Conservation (phyloP, 441 rosid genomes). For the Iberis amara region DNA sequence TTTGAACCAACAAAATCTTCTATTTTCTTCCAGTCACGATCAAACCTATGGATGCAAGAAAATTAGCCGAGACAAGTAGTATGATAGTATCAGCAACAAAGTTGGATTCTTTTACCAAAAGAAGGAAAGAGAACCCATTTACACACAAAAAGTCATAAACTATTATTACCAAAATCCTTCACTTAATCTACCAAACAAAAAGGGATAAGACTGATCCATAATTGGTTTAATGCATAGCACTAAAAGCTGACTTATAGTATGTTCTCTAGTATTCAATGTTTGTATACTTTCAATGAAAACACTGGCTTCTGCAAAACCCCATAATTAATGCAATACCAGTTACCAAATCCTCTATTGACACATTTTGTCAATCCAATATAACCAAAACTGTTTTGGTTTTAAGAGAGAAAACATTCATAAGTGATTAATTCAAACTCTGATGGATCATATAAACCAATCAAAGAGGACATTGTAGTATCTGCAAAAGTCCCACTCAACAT, state of each 20-base stretch:
- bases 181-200: background rate
- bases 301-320: no score
- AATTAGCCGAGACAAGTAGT: constrained; percentile 4
- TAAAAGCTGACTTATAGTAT: no score
- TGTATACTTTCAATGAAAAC: no score
- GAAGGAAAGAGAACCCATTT: background rate
- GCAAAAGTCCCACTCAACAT: no score
- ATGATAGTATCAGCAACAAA: constrained; percentile 10
- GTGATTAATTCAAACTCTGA: background rate
- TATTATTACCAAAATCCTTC: background rate
- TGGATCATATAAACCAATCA: background rate
- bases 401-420: background rate
- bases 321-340: no score
- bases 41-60: constrained; percentile 43
- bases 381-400: background rate
- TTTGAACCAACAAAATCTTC: constrained; percentile 66
- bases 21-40: constrained; percentile 69
- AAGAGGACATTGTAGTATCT: no score
- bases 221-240: no score
- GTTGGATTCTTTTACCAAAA: background rate
- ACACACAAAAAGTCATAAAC: background rate
- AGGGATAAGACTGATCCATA: no score
- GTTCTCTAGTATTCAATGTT: no score
- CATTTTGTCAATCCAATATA: no score
- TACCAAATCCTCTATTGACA: no score